Evolutionary conservation across 495 filamentous ascomycete species (phyloP), one percentile per base, ranked within the genome.

Genomic region (Amniculicola lignicola): DNA sequence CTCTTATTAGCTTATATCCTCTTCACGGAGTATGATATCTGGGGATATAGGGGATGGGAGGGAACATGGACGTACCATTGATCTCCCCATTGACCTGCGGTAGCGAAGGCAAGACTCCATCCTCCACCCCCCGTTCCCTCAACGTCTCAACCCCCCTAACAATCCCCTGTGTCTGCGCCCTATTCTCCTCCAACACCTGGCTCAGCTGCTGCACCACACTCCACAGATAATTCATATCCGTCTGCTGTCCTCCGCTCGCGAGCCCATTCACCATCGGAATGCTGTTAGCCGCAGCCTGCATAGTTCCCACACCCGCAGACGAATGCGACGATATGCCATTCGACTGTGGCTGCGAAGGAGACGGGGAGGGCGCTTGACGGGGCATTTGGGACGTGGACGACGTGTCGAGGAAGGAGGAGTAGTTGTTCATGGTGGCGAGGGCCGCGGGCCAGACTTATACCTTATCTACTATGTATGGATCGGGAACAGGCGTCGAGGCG

Each of bases 191-290:
- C 16, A 91, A 76, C 52, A 88, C 79, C 21, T 84, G 80, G 54
- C 84, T 88, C 59, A 95, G 73, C 67, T 92, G 86, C 51, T 90
- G 77, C 15, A 95, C 85, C 80, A 90, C 86, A 40, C 83, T 78
- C 67, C 89, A 90, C 37, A 95, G 80, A 67, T 88, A 85, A 65
- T 90, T 88, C 55, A 93, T 80, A 67, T 95, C 89, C 73, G 88
- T 86, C 72, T 92, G 87, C 63, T 92, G 88, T 16, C 89, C 88
- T 19, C 88, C 87, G 19, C 54, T 61, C 7, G 61, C 43, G 36
- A 62, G 61, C 22, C 57, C 63, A 40, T 66, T 65, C 23, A 64
- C 61, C 44, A 64, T 55, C 11, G 61, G 61, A 9, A 60, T 60
- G 27, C 50, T 39, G 36, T 40, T 58, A 22, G 23, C 23, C 38